Evolutionary conservation across 2,329 filamentous ascomycete species (phyloP), one percentile per base, ranked within the genome.

Genomic region (Biscogniauxia marginata): DNA sequence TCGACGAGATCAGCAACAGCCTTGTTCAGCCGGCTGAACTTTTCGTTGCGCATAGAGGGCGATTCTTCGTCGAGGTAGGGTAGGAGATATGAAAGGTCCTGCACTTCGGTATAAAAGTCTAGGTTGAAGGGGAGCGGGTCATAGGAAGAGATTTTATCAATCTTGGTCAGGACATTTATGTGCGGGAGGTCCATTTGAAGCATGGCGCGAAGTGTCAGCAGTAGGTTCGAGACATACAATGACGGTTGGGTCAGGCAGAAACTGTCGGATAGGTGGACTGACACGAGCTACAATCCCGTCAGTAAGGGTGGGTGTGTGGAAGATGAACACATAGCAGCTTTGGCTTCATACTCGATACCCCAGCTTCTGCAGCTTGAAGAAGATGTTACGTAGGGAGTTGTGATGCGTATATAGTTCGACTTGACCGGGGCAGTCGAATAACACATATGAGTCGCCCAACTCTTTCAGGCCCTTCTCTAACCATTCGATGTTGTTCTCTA

Each of bases 361-460:
- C 65, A 93, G 74, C 77, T 96, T 97, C 75, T 96, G 90, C 56
- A 99, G 81, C 72, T 84, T 87, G 70, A 92, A 89, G 74, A 99
- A 93, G 61, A 99, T 93, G 68, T 96, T 96, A 56, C 95, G 86
- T 64, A 99, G 77, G 13, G 92, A 96, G 55, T 87, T 87, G 75
- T 99, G 95, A 71, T 98, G 95, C 47, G 93, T 98, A 70, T 97
- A 98, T 5, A 99, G 83, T 75, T 99, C 95, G 49, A 98, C 93
- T 73, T 99, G 95, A 0, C 95, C 95, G 0, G 95, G 95, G 64
- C 95, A 98, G 76, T 99, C 95, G 62, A 99, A 97, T 9, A 99
- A 75, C 55, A 99, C 77, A 69, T 98, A 99, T 65, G 98, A 93
- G 62, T 97, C 91, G 76, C 84, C 88, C 44, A 96, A 79, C 67